A percentile compares a stretch with the other conserved stretches of the same genome.
phyloP scores from a whole-genome alignment of 768 basidiomycete species.

The Lepiota venenata region DNA sequence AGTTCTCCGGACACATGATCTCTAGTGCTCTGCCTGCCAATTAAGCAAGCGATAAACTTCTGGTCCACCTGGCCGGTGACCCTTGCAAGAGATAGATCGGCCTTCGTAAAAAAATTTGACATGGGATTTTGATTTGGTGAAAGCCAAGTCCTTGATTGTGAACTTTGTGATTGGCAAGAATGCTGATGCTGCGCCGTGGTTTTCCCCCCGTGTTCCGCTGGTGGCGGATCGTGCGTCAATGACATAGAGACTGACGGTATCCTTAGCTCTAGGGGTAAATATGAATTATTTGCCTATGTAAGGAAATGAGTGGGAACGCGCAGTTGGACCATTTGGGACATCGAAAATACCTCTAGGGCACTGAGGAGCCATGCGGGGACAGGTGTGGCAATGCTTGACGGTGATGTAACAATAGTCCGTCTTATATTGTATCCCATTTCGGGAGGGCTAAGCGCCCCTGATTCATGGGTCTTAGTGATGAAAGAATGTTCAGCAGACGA shows the following conservation, averaged over 20 bases:
- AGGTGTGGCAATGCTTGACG: background rate
- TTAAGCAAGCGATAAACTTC: slow-evolving; percentile 84
- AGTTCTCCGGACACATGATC: slow-evolving; percentile 1
- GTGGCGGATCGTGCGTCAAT: background rate
- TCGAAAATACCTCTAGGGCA: slow-evolving; percentile 3
- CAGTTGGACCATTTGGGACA: slow-evolving; percentile 1
- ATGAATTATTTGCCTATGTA: slow-evolving; percentile 6
- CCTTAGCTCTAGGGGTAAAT: background rate
- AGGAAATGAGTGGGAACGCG: background rate
- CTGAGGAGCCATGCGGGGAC: slow-evolving; percentile 8
- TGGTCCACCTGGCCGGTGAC: slow-evolving; percentile 84
- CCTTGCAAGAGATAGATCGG: slow-evolving; percentile 51
- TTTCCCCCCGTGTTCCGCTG: background rate
- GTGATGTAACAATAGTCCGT: slow-evolving; percentile 3
- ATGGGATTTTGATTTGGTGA: slow-evolving; percentile 13
- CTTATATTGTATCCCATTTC: background rate
- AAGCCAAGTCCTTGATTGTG: slow-evolving; percentile 11
- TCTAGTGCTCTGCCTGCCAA: slow-evolving; percentile 21
- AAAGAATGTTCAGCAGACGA: too few relatives aligned
- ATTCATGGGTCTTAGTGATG: too few relatives aligned
- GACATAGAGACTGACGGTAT: background rate
- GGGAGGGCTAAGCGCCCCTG: background rate
- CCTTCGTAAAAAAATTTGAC: slow-evolving; percentile 24
- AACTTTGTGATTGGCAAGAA: slow-evolving; percentile 6
- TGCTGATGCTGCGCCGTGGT: background rate